Evolutionary conservation across 495 filamentous ascomycete species (phyloP), one percentile per base, ranked within the genome.

Genomic region (Penicillium angulare): DNA sequence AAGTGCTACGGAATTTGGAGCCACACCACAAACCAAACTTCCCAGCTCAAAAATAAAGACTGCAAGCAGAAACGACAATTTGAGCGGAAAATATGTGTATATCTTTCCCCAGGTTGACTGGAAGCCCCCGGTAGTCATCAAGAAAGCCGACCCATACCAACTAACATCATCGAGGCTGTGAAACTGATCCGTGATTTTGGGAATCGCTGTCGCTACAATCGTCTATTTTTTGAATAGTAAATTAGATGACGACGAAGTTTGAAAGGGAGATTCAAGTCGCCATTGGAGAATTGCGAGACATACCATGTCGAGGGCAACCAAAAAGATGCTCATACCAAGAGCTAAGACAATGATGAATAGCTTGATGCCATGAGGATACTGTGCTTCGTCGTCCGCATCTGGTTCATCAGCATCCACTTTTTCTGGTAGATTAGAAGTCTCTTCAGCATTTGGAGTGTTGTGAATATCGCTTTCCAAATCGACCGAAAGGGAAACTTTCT

Each of bases 151-250:
- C 13, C 73, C 79, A 64, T 85, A 85, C 69, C 86, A 89, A 32
- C 82, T 83, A 1, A 89, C 79, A 43, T 88, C 81, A 27, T 73
- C 65, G 2, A 90, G 63, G 32, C 79, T 76, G 22, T 86, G 67
- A 62, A 90, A 89, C 23, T 85, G 66, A 59, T 86, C 79, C 0
- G 87, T 88, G 52, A 90, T 89, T 27, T 75, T 75, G 7, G 86
- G 87, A 50, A 89, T 87, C 12, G 86, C 86, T 2, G 85, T 88
- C 5, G 80, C 82, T 51, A 89, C 82, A 56, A 89, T 88, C 16
- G 83, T 81, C 60, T 64, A 21, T 21, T 36, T 16, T 5, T 47
- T 5, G 0, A 18, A 31, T 17, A 35, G 15, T 3, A 10, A 33
- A 17, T 43, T 10, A 45, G 16, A 43, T 38, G 5, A 38, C 20